phyloP scores from a whole-genome alignment of 164 flowering plant genomes.

The Brasenia schreberi region DNA sequence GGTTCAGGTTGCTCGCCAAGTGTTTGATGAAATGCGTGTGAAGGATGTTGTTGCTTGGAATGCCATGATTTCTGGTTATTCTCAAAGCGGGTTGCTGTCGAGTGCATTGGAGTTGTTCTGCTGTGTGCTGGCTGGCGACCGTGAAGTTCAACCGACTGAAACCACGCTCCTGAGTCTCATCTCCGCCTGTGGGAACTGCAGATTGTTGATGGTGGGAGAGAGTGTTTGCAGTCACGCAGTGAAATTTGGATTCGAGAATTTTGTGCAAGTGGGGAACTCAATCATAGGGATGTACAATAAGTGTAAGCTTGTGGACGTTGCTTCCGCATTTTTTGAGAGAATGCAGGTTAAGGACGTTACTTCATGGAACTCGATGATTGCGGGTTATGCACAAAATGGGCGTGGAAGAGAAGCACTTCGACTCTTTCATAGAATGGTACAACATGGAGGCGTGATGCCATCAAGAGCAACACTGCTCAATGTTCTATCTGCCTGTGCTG shows the following conservation, averaged over 20 bases:
- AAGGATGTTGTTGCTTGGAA: slow-evolving; percentile 13
- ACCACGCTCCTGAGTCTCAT: slow-evolving; percentile 7
- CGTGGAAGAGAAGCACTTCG: slow-evolving; percentile 1
- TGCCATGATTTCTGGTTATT: slow-evolving; percentile 6
- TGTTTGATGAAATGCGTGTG: slow-evolving; percentile 7
- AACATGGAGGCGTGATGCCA: background rate
- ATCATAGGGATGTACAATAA: slow-evolving; percentile 9
- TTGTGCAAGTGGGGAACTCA: slow-evolving; percentile 5
- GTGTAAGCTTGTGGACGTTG: slow-evolving; percentile 6
- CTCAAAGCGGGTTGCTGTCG: slow-evolving; percentile 1
- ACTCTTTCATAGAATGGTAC: slow-evolving; percentile 6
- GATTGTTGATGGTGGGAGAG: background rate
- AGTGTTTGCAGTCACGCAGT: slow-evolving; percentile 5
- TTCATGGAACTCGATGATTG: slow-evolving; percentile 13
- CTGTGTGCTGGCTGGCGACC: background rate
- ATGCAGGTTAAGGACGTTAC: slow-evolving; percentile 4
- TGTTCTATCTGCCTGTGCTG: slow-evolving; percentile 11
- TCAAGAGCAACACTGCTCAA: slow-evolving; percentile 9
- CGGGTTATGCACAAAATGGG: slow-evolving; percentile 6
- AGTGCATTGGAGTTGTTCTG: slow-evolving; percentile 1
- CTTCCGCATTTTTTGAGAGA: background rate
- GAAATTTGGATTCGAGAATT: slow-evolving; percentile 1
- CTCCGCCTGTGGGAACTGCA: slow-evolving; percentile 4
- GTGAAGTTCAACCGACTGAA: slow-evolving; percentile 5
- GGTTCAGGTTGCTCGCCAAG: slow-evolving; percentile 2